Conservation (phyloP, 345 rosid genomes). For the Noccaea bulbosa region DNA sequence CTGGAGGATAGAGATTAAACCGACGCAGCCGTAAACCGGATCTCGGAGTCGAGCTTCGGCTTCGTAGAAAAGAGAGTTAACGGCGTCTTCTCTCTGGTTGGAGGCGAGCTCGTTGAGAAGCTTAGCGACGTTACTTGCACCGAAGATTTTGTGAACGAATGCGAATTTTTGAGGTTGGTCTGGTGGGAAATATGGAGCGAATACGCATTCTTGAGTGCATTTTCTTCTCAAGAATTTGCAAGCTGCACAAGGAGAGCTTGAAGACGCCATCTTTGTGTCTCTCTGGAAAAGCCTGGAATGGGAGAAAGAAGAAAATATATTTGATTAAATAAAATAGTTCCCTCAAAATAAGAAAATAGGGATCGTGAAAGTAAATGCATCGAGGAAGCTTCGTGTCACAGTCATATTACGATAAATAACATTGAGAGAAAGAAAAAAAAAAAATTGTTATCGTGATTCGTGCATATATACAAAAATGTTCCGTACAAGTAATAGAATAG, state of each 20-base stretch:
- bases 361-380: constrained; percentile 46
- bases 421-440: constrained; percentile 14
- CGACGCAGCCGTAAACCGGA: constrained; percentile 90
- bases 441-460: constrained; percentile 20
- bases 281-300: constrained; percentile 26
- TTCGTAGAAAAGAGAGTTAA: constrained; percentile 67
- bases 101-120: constrained; percentile 58
- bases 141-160: constrained; percentile 61
- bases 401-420: constrained; percentile 1
- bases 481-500: constrained; percentile 28
- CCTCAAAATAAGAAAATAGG: constrained; percentile 32
- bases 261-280: constrained; percentile 52
- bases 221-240: constrained; percentile 63
- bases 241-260: constrained; percentile 69
- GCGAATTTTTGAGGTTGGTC: constrained; percentile 63
- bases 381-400: constrained; percentile 43
- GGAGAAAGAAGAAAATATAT: not conserved
- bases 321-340: not conserved
- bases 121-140: constrained; percentile 72
- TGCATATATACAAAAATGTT: constrained; percentile 10
- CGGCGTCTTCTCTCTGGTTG: constrained; percentile 68
- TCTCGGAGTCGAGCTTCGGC: constrained; percentile 78
- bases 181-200: constrained; percentile 74
- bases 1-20: constrained; percentile 71
- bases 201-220: constrained; percentile 70